Base-by-base conservation (phyloP, 495 filamentous ascomycete species). In the Amniculicola lignicola region DNA sequence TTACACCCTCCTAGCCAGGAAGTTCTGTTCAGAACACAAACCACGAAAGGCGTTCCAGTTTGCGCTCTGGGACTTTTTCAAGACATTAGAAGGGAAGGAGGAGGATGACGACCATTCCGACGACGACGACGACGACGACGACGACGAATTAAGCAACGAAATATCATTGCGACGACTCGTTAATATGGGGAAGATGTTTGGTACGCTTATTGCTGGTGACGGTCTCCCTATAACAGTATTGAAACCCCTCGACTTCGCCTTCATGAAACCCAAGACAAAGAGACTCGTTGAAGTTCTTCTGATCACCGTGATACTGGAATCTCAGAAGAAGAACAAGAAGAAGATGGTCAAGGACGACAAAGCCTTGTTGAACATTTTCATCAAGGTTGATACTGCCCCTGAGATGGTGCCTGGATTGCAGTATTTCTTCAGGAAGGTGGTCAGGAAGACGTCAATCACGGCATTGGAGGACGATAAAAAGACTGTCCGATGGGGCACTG, bases 171-270 rank as follows among this genome's bases (percentile, higher is more conserved):
- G 87, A 61, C 76, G 79, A 25, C 74, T 95, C n/a, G 87, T 93
- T 54, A 96, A 96, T 63, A 74, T 91, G n/a, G 90, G 88, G 15
- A 89, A 87, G 70, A 77, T 95, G 77, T 96, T 82, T 67, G 91
- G 85, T 6, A 75, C 74, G 18, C 73, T 98, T 3, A 79, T 96
- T 42, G 80, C 79, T 0, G 83, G 83, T 29, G 81, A 81, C 2
- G 77, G 72, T 1, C 68, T 96, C 18, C 74, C 74, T 3, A 67
- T 98, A 12, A 72, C 74, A 0, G 74, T 86, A 25, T 68, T 96
- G 36, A 95, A 86, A 70, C 83, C 79, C 28, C 82, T 95, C 36
- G 90, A 92, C 57, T 80, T 92, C 37, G 74, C 83, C 11, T 88
- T 86, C 63, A 74, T 95, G 16, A 87, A 91, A 61, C 70, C 77